Percentiles rank a stretch among this genome's conserved stretches.
These are phyloP conservation scores for Mycena crocata DNA, from an alignment of 768 basidiomycete species.

Conservation along the genomic window DNA sequence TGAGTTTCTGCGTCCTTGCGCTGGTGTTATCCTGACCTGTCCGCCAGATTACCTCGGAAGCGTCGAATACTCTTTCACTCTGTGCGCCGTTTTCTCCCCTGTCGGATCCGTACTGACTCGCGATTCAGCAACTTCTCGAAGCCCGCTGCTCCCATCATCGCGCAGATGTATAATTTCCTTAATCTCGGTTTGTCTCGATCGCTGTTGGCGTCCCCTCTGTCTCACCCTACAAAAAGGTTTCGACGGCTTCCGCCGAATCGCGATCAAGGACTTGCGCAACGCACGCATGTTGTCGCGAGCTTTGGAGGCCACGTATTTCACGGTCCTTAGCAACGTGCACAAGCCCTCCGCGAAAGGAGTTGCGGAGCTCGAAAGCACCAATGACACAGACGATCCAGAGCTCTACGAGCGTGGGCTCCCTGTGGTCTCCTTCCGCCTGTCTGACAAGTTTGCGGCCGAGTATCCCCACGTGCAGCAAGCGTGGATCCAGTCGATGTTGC, in stretches of 20 bases:
- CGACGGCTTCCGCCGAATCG: constrained; percentile 57
- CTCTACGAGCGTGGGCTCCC: constrained; percentile 65
- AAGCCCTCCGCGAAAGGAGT: constrained; percentile 41
- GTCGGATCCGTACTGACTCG: background rate
- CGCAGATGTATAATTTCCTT: constrained; percentile 69
- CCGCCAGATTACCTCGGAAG: constrained; percentile 62
- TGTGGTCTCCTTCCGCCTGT: constrained; percentile 70
- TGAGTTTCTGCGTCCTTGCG: constrained; percentile 42
- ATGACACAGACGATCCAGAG: constrained; percentile 55
- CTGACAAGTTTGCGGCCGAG: constrained; percentile 61
- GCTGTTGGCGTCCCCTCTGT: background rate
- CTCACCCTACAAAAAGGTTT: constrained; percentile 50
- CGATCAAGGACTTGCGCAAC: constrained; percentile 63
- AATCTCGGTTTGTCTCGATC: constrained; percentile 44
- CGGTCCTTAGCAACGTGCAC: constrained; percentile 64
- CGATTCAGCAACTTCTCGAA: constrained; percentile 63
- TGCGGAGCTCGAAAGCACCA: constrained; percentile 37
- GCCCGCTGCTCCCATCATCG: constrained; percentile 67
- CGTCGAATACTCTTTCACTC: constrained; percentile 71
- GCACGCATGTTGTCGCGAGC: constrained; percentile 68
- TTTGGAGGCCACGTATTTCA: constrained; percentile 65
- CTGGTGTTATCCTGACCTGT: constrained; percentile 29
- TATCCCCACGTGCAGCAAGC: constrained; percentile 65
- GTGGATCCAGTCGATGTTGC: constrained; percentile 55
- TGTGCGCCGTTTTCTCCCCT: constrained; percentile 42